A percentile compares a stretch with the other conserved stretches of the same genome.
Evolutionary conservation across 306 rosid genomes (phyloP).

Genomic region (Hippophae rhamnoides): DNA sequence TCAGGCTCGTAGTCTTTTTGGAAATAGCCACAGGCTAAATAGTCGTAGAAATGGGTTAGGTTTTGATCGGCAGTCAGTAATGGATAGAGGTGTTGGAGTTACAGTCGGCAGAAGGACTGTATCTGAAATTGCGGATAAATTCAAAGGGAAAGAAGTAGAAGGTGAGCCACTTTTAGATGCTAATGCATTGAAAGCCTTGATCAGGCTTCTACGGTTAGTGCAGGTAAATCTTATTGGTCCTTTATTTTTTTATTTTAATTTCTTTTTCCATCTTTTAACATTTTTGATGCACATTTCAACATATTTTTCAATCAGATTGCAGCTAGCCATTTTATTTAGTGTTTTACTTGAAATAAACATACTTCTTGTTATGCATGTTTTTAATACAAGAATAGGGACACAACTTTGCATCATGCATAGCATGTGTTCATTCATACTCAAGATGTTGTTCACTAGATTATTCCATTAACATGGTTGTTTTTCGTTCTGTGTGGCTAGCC

Average conservation of each 20-base stretch:
- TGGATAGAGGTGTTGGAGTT: constrained; percentile 96
- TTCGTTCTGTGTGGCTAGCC: constrained; percentile 43
- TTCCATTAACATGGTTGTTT: constrained; percentile 14
- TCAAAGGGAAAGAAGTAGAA: constrained; percentile 80
- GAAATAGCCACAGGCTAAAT: constrained; percentile 65
- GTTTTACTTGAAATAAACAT: too few species aligned
- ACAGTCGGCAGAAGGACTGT: constrained; percentile 73
- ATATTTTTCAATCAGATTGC: too few species aligned
- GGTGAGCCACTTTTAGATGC: constrained; percentile 86
- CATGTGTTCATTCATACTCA: too few species aligned
- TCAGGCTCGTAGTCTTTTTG: constrained; percentile 86
- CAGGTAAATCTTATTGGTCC: constrained; percentile 48
- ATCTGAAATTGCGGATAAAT: constrained; percentile 52
- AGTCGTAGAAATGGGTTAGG: constrained; percentile 88
- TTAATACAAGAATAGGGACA: too few species aligned
- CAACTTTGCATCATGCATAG: too few species aligned
- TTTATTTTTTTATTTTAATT: neutral
- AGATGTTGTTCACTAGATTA: neutral
- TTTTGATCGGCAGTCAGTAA: constrained; percentile 71
- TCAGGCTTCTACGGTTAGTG: constrained; percentile 82
- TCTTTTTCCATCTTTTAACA: too few species aligned
- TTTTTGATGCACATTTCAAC: too few species aligned
- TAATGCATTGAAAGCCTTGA: constrained; percentile 74
- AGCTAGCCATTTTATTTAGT: too few species aligned
- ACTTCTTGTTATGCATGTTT: too few species aligned